These are phyloP conservation scores for Ogataea minuta DNA, from an alignment of 805 yeast genomes.

Conservation along the genomic window DNA sequence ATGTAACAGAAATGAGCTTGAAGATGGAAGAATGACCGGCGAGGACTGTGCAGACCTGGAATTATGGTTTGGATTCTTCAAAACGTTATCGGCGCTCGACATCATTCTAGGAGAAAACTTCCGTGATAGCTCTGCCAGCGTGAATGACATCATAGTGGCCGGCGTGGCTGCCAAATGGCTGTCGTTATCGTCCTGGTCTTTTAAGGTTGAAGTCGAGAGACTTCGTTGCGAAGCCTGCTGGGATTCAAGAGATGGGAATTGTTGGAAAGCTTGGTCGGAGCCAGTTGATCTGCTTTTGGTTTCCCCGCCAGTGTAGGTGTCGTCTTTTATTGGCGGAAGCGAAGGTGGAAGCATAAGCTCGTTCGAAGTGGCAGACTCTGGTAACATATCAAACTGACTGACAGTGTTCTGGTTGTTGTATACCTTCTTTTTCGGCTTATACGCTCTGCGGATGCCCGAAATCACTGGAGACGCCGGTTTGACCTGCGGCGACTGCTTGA, in stretches of 20 bases:
- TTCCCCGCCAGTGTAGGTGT: background rate
- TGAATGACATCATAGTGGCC: conserved; percentile 33
- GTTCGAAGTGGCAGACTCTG: conserved; percentile 32
- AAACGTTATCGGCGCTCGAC: conserved; percentile 30
- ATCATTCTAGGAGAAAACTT: conserved; percentile 10
- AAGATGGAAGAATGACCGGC: conserved; percentile 38
- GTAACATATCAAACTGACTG: conserved; percentile 29
- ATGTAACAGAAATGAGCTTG: conserved; percentile 18
- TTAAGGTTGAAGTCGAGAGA: background rate
- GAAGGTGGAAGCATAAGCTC: conserved; percentile 31
- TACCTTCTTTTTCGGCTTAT: conserved; percentile 11
- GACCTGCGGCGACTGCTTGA: conserved; percentile 39
- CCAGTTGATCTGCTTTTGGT: background rate
- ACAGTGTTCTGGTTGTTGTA: conserved; percentile 2
- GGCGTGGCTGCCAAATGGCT: conserved; percentile 29
- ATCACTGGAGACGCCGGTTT: conserved; percentile 24
- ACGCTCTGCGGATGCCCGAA: conserved; percentile 9
- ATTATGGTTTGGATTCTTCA: conserved; percentile 33
- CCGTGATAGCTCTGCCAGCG: conserved; percentile 10
- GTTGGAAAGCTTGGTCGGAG: background rate
- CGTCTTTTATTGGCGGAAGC: conserved; percentile 11
- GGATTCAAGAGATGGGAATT: background rate
- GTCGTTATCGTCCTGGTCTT: conserved; percentile 11
- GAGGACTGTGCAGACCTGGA: conserved; percentile 33
- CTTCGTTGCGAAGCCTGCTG: background rate